These are phyloP conservation scores for Tolypocladium sp. DNA, from an alignment of 2,329 filamentous ascomycete genomes.

Conservation along the genomic window DNA sequence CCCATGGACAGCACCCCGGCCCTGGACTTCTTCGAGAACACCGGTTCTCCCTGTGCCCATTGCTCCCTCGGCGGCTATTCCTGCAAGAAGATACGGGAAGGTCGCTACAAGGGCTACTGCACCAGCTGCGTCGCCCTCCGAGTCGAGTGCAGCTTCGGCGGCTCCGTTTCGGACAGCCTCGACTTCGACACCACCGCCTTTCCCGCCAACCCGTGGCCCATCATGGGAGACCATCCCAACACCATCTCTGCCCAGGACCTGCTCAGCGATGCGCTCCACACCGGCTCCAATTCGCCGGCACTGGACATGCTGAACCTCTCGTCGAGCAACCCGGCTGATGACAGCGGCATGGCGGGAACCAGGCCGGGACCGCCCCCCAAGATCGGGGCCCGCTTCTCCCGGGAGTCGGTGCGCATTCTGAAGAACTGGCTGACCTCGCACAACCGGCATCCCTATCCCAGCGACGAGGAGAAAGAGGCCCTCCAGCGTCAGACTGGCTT, in stretches of 20 bases:
- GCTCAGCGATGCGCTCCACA: constrained; percentile 13
- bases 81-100: constrained; percentile 52
- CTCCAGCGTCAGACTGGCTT: constrained; percentile 72
- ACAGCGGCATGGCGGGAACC: constrained; percentile 9
- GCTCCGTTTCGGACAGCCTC: constrained; percentile 21
- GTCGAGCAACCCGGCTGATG: constrained; percentile 10
- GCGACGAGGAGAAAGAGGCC: constrained; percentile 74
- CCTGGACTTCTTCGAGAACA: constrained; percentile 15
- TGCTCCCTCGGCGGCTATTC: constrained; percentile 44
- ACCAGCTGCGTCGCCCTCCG: constrained; percentile 53
- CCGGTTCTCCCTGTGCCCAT: constrained; percentile 35
- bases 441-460: constrained; percentile 76
- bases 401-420: constrained; percentile 69
- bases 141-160: constrained; percentile 48
- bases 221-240: constrained; percentile 32
- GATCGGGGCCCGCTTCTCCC: constrained; percentile 66
- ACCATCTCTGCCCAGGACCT: constrained; percentile 18
- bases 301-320: constrained; percentile 16
- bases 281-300: constrained; percentile 14
- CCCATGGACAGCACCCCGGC: constrained; percentile 11
- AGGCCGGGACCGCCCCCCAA: constrained; percentile 39
- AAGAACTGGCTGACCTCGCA: constrained; percentile 81
- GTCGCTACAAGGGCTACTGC: constrained; percentile 50
- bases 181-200: constrained; percentile 27
- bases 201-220: constrained; percentile 35